phyloP scores from a whole-genome alignment of 1,284 basidiomycete species.

The Ustilago cynodontis region DNA sequence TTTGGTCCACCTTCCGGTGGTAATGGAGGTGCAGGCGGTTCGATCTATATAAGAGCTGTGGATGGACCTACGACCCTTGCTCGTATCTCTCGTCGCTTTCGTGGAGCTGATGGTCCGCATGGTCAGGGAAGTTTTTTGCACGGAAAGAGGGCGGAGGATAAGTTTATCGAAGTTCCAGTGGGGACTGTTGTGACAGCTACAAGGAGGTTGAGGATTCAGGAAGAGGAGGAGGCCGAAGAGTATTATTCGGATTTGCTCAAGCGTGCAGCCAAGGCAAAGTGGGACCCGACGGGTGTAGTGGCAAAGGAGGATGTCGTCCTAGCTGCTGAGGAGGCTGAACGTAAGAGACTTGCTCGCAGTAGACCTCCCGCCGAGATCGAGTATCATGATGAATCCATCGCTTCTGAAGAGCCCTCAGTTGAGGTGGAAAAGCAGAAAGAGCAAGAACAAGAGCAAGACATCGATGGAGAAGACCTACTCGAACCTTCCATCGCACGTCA shows the following conservation, averaged over 20 bases:
- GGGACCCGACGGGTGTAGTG: constrained; percentile 43
- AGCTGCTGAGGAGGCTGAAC: constrained; percentile 30
- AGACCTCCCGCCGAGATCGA: constrained; percentile 31
- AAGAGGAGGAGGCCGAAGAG: constrained; percentile 47
- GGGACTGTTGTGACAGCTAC: constrained; percentile 66
- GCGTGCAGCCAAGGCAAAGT: constrained; percentile 41
- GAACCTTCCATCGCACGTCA: constrained; percentile 43
- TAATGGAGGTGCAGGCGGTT: constrained; percentile 64
- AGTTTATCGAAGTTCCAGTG: constrained; percentile 64
- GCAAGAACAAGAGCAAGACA: constrained; percentile 24
- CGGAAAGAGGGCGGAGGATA: constrained; percentile 57
- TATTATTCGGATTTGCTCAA: constrained; percentile 56
- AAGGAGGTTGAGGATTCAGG: constrained; percentile 35
- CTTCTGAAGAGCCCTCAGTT: background rate
- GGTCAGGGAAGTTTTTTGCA: constrained; percentile 65
- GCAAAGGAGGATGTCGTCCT: constrained; percentile 46
- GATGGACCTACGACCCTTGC: constrained; percentile 59
- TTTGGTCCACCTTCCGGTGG: constrained; percentile 68
- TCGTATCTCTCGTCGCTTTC: constrained; percentile 52
- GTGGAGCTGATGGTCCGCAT: constrained; percentile 60
- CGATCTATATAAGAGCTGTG: constrained; percentile 61
- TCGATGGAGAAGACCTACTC: constrained; percentile 47
- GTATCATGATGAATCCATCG: constrained; percentile 10
- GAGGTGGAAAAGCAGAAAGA: constrained; percentile 3
- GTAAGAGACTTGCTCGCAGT: constrained; percentile 12